These are phyloP conservation scores for Lenwebbia sp. DNA, from an alignment of 345 rosid species.

Conservation along the genomic window DNA sequence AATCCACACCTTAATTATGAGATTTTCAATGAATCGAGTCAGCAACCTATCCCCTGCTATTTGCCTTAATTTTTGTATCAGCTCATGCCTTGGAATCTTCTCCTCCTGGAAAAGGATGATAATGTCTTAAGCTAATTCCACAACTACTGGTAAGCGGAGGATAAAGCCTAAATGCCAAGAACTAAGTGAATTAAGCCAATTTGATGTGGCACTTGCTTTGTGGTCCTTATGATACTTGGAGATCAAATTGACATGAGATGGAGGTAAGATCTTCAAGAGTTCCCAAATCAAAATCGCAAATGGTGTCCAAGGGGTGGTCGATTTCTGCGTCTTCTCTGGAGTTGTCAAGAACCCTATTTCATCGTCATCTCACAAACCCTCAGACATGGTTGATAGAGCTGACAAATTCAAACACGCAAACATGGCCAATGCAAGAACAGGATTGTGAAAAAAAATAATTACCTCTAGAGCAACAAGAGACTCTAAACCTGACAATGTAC, in stretches of 20 bases:
- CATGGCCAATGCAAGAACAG: neutral
- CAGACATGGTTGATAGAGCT: neutral
- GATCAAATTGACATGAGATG: conserved; percentile 27
- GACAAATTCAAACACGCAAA: neutral
- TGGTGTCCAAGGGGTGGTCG: conserved; percentile 77
- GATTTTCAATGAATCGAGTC: neutral
- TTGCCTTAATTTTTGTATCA: neutral
- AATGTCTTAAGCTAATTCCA: too few species aligned
- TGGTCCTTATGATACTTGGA: conserved; percentile 44
- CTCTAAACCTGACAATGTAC: too few species aligned
- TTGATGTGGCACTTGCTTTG: conserved; percentile 17
- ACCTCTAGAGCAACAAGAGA: conserved; percentile 3
- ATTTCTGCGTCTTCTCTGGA: conserved; percentile 15
- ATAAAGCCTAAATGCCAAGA: neutral
- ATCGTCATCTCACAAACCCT: neutral
- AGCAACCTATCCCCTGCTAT: neutral
- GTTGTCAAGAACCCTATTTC: conserved; percentile 16
- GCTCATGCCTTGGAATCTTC: neutral
- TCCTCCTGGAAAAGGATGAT: neutral
- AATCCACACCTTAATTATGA: neutral
- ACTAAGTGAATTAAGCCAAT: neutral
- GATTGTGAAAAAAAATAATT: neutral
- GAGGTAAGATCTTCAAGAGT: conserved; percentile 46
- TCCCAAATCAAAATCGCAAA: conserved; percentile 50
- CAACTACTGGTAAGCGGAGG: too few species aligned